Conservation (phyloP, 805 yeast genomes). For the Wickerhamomyces sydowiorum region DNA sequence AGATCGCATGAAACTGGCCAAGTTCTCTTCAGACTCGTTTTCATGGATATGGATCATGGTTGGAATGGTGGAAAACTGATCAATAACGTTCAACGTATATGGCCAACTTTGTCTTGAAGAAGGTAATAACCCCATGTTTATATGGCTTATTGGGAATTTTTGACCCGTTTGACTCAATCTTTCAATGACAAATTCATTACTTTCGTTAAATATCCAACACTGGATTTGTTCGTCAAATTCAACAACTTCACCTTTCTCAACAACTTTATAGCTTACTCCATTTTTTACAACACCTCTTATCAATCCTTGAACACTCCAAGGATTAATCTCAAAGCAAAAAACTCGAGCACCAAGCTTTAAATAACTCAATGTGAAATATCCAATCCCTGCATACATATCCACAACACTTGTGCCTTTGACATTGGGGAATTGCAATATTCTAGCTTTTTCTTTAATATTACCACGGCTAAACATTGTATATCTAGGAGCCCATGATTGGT, state of each 20-base stretch:
- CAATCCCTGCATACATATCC: constrained; percentile 81
- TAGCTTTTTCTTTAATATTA: constrained; percentile 71
- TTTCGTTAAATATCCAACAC: constrained; percentile 50
- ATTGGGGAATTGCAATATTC: constrained; percentile 44
- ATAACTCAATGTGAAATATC: constrained; percentile 74
- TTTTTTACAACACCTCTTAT: constrained; percentile 46
- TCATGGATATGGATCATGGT: constrained; percentile 65
- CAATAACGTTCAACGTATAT: constrained; percentile 28
- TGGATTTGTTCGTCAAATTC: constrained; percentile 15
- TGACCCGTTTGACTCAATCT: constrained; percentile 30
- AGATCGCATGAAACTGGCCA: constrained; percentile 22
- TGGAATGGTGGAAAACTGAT: constrained; percentile 2
- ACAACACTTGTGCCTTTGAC: constrained; percentile 41
- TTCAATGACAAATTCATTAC: constrained; percentile 45
- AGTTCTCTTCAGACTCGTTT: constrained; percentile 46
- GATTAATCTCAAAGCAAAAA: constrained; percentile 79
- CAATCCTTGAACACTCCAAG: constrained; percentile 78
- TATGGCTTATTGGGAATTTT: constrained; percentile 37
- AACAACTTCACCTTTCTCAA: constrained; percentile 29
- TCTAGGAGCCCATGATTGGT: constrained; percentile 79
- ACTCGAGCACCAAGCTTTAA: constrained; percentile 48
- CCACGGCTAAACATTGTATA: constrained; percentile 89
- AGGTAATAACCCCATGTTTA: constrained; percentile 79
- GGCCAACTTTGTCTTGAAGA: constrained; percentile 60
- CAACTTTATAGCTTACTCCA: constrained; percentile 30